A percentile compares a stretch with the other conserved stretches of the same genome.
Evolutionary conservation across 1,284 basidiomycete genomes (phyloP).

Genomic region (Irpex lacteus): DNA sequence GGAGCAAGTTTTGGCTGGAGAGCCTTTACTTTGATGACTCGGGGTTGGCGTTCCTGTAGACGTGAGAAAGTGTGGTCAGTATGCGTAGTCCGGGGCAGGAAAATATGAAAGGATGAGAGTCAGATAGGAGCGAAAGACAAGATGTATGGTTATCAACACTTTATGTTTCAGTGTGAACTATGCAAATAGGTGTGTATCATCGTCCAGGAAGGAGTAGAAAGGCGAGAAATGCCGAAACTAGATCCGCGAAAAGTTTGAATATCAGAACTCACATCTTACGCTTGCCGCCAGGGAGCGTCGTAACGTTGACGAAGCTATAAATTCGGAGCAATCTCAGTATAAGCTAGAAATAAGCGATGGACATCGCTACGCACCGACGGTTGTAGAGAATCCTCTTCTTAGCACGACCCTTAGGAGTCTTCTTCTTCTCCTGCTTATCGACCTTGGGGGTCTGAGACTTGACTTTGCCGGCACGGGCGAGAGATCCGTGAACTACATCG

Average conservation of each 20-base stretch:
- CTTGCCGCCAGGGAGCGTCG: conserved; percentile 88
- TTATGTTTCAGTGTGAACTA: conserved; percentile 88
- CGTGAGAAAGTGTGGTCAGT: conserved; percentile 22
- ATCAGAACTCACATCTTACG: conserved; percentile 83
- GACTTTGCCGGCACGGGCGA: conserved; percentile 99
- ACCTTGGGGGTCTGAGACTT: conserved; percentile 97
- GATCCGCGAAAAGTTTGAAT: conserved; percentile 7
- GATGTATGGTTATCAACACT: conserved; percentile 80
- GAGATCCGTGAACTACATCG: conserved; percentile 91
- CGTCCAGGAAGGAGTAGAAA: conserved; percentile 26
- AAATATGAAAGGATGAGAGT: conserved; percentile 32
- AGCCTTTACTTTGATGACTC: conserved; percentile 58
- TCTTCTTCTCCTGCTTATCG: conserved; percentile 98
- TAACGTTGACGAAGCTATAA: conserved; percentile 91
- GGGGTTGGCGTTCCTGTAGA: conserved; percentile 76
- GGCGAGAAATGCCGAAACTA: conserved; percentile 5
- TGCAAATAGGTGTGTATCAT: conserved; percentile 74
- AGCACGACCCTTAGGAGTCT: conserved; percentile 92
- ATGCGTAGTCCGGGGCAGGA: conserved; percentile 16
- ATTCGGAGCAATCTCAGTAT: conserved; percentile 16
- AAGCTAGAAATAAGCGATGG: background rate
- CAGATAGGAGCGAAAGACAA: conserved; percentile 96
- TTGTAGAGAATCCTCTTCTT: conserved; percentile 96
- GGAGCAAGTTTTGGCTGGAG: conserved; percentile 2
- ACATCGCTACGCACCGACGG: conserved; percentile 65